phyloP scores from a whole-genome alignment of 106 monocot species.

The Vanilla planifolia region DNA sequence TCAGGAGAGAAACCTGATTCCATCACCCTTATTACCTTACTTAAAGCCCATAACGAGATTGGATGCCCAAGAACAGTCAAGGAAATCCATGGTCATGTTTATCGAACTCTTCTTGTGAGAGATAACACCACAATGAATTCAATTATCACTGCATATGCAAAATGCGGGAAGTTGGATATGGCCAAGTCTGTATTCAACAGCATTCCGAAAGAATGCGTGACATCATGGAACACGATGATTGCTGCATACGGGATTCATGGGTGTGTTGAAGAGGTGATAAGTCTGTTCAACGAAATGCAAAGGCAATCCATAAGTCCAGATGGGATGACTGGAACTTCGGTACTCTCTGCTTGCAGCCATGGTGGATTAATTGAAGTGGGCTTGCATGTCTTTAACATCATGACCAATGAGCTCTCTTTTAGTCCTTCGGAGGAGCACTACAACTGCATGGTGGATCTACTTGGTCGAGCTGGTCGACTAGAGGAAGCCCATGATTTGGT shows the following conservation, averaged over 20 bases:
- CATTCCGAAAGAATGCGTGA: conserved; percentile 18
- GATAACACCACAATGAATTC: conserved; percentile 35
- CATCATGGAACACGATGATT: conserved; percentile 54
- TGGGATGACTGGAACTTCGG: conserved; percentile 35
- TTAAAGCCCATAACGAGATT: conserved; percentile 38
- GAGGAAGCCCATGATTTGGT: conserved; percentile 43
- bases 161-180: conserved; percentile 41
- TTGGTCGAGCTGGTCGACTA: conserved; percentile 47
- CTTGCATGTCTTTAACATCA: conserved; percentile 36
- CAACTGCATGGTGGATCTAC: conserved; percentile 52
- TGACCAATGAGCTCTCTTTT: conserved; percentile 27
- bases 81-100: conserved; percentile 42
- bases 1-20: conserved; percentile 34
- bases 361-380: conserved; percentile 48
- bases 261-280: conserved; percentile 19
- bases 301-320: conserved; percentile 35
- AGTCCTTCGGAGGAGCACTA: conserved; percentile 45
- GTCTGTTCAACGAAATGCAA: conserved; percentile 43
- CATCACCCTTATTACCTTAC: conserved; percentile 24
- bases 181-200: conserved; percentile 27
- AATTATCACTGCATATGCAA: conserved; percentile 48
- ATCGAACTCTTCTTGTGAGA: conserved; percentile 14
- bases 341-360: conserved; percentile 68
- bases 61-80: conserved; percentile 24
- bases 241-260: conserved; percentile 58